Evolutionary conservation across 495 filamentous ascomycete genomes (phyloP), one percentile per base, ranked within the genome.

Genomic region (Viridothelium virens): DNA sequence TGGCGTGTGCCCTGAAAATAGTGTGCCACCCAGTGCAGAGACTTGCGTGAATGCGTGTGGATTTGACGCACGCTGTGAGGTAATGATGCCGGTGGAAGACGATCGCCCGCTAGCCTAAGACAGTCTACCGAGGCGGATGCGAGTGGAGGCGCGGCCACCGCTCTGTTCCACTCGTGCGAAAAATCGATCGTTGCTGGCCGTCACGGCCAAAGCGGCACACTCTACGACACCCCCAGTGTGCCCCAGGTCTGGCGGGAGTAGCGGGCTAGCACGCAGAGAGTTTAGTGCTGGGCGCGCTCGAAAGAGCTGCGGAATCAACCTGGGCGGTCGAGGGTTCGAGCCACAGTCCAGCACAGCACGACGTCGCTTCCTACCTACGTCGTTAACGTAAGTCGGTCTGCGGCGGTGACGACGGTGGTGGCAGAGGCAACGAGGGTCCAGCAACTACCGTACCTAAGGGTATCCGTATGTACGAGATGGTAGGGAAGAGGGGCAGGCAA

Each of bases 1-100:
- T 72, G 70, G 70, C 68, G 62, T 38, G 25, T 47, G 68, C 70
- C 70, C 68, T 72, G 70, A 65, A 68, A 66, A 66, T 71, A 66
- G 66, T 37, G 69, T 62, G 47, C 37, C 31, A 46, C 46, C 59
- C 11, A 38, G 62, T 36, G 41, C 39, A 38, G 39, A 6, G 16
- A 12, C 16, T n/a, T 18, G 59, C 59, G 59, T 37, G 59, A 62
- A 37, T 62, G 59, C 34, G 61, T 7, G 16, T 14, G 14, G 6
- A 33, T 33, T 16, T 37, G 10, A 37, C 5, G 39, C 63, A 53
- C 12, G 33, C 16, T 37, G 63, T 65, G 63, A 65, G 63, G 63
- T 65, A 65, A 65, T 65, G 63, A 33, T 44, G 63, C 41, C 46
- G 63, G 53, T 38, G 44, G 46, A 18, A 18, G 53, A 33, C 7